Conservation (phyloP, 2,329 filamentous ascomycete genomes). For the Fusarium chlamydosporum region DNA sequence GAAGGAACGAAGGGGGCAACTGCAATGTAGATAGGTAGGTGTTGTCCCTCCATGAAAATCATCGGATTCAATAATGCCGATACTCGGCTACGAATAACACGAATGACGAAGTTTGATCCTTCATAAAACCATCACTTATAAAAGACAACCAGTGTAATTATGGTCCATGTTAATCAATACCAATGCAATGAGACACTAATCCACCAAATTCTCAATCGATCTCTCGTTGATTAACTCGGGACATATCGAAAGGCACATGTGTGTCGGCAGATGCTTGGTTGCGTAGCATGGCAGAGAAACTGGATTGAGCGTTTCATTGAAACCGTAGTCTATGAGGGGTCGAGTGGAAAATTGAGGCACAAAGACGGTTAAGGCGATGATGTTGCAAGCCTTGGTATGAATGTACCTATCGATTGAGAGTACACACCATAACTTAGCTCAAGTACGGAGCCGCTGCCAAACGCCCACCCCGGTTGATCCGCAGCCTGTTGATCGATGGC, state of each 20-base stretch:
- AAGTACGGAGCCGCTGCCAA: slow-evolving; percentile 48
- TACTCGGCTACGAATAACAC: slow-evolving; percentile 47
- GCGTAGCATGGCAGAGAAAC: slow-evolving; percentile 23
- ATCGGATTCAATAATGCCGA: slow-evolving; percentile 44
- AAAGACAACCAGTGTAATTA: neutral
- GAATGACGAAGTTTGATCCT: slow-evolving; percentile 39
- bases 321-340: slow-evolving; percentile 13
- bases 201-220: neutral
- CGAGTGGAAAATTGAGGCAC: slow-evolving; percentile 23
- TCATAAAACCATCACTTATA: neutral
- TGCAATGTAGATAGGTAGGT: slow-evolving; percentile 8
- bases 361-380: neutral
- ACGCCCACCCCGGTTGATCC: slow-evolving; percentile 39
- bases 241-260: slow-evolving; percentile 15
- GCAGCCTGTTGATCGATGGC: slow-evolving; percentile 37
- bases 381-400: neutral
- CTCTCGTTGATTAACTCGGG: neutral
- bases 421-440: slow-evolving; percentile 26
- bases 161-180: neutral
- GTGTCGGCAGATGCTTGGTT: slow-evolving; percentile 38
- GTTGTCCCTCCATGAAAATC: slow-evolving; percentile 21
- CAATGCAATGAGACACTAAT: slow-evolving; percentile 12
- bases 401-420: neutral
- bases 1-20: slow-evolving; percentile 18
- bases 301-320: slow-evolving; percentile 21